phyloP scores from a whole-genome alignment of 1,139 yeast genomes.

The Pichia cactophila region DNA sequence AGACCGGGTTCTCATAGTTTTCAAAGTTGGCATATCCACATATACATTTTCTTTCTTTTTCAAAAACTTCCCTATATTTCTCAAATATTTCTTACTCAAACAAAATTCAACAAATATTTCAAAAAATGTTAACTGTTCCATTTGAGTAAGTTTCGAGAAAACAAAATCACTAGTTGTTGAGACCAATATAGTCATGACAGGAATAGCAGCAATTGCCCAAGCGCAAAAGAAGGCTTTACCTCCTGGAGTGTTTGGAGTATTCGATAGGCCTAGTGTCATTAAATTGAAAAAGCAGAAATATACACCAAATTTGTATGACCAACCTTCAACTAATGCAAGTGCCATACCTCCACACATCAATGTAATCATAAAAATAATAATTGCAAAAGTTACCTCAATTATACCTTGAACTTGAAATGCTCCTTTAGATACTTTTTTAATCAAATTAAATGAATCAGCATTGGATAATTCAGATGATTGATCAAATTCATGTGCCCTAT shows the following conservation, averaged over 20 bases:
- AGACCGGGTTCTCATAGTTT: slow-evolving; percentile 2
- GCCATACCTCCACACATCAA: slow-evolving; percentile 69
- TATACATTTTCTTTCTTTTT: background rate
- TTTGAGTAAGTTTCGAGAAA: slow-evolving; percentile 18
- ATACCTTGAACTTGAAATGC: slow-evolving; percentile 17
- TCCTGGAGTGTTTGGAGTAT: slow-evolving; percentile 50
- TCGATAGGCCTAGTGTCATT: slow-evolving; percentile 75
- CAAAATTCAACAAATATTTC: slow-evolving; percentile 16
- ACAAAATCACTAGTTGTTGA: slow-evolving; percentile 59
- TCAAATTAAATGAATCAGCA: slow-evolving; percentile 44
- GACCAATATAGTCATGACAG: slow-evolving; percentile 75
- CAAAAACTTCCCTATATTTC: slow-evolving; percentile 13
- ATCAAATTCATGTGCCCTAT: slow-evolving; percentile 15
- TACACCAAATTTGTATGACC: slow-evolving; percentile 63
- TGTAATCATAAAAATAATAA: slow-evolving; percentile 45
- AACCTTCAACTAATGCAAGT: slow-evolving; percentile 49
- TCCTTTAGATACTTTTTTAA: slow-evolving; percentile 26
- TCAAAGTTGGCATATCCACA: background rate
- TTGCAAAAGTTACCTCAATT: slow-evolving; percentile 33
- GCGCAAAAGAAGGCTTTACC: slow-evolving; percentile 67
- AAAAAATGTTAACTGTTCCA: slow-evolving; percentile 12
- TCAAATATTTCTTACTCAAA: slow-evolving; percentile 10
- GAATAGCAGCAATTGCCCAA: slow-evolving; percentile 80
- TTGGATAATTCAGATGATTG: slow-evolving; percentile 17
- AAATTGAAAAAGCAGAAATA: slow-evolving; percentile 72